A percentile compares a stretch with the other conserved stretches of the same genome.
phyloP scores from a whole-genome alignment of 768 basidiomycete species.

The Tulasnella sp. region DNA sequence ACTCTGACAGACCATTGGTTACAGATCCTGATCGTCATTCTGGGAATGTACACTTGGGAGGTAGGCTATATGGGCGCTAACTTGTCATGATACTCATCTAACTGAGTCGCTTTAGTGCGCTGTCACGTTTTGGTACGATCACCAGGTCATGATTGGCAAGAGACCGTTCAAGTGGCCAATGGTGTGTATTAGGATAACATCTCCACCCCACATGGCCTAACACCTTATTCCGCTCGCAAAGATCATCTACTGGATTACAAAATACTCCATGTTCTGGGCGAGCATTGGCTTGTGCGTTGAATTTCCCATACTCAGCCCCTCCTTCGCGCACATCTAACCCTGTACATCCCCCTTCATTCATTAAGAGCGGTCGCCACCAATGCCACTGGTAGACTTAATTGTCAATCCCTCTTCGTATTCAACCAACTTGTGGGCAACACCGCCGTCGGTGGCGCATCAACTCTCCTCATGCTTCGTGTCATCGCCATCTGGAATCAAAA shows the following conservation, averaged over 20 bases:
- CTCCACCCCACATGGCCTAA: too few species aligned
- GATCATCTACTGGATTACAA: constrained; percentile 16
- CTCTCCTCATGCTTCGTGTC: constrained; percentile 25
- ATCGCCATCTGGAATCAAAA: constrained; percentile 63
- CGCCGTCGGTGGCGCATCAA: constrained; percentile 19
- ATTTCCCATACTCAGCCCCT: neutral
- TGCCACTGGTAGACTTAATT: constrained; percentile 28
- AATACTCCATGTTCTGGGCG: constrained; percentile 16
- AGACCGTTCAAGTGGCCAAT: constrained; percentile 16
- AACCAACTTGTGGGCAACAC: constrained; percentile 29
- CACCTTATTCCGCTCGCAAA: neutral
- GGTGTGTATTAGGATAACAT: neutral
- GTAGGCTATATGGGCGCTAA: neutral
- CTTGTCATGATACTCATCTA: too few species aligned
- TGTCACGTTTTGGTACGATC: constrained; percentile 11
- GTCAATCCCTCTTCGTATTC: constrained; percentile 39
- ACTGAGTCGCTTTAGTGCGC: neutral
- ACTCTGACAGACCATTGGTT: neutral
- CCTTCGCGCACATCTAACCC: neutral
- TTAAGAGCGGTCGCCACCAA: constrained; percentile 14
- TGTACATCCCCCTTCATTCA: neutral
- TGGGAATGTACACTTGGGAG: constrained; percentile 15
- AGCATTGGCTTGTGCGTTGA: constrained; percentile 12
- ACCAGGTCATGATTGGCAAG: constrained; percentile 10
- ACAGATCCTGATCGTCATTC: constrained; percentile 7